These are phyloP conservation scores for Eucalyptus marginata DNA, from an alignment of 345 rosid genomes.

Conservation along the genomic window DNA sequence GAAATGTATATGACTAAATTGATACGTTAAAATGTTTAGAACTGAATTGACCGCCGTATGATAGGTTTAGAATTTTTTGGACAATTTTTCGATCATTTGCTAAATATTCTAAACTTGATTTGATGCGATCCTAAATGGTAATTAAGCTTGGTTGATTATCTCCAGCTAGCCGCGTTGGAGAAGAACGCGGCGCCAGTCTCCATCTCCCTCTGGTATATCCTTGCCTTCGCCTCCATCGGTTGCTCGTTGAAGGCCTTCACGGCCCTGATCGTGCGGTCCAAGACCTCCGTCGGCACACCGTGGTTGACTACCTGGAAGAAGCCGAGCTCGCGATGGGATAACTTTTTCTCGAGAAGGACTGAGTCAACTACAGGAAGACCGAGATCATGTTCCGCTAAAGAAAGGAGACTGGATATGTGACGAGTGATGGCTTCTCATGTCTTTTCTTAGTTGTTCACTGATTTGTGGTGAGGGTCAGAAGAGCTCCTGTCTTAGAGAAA, in stretches of 20 bases:
- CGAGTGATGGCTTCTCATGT: conserved; percentile 20
- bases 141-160: neutral
- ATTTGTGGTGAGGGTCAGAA: neutral
- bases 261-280: conserved; percentile 6
- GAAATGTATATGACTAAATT: no score
- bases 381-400: conserved; percentile 69
- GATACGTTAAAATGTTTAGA: no score
- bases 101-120: neutral
- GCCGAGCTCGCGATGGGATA: conserved; percentile 26
- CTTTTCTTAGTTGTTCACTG: neutral
- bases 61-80: no score
- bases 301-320: neutral
- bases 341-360: conserved; percentile 44
- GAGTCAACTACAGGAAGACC: conserved; percentile 43
- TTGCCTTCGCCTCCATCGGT: conserved; percentile 22
- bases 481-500: neutral
- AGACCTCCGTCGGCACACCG: conserved; percentile 1
- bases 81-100: no score
- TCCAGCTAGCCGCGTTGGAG: conserved; percentile 45
- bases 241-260: conserved; percentile 13
- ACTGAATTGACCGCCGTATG: rapidly evolving
- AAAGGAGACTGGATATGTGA: conserved; percentile 84
- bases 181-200: conserved; percentile 12
- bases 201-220: conserved; percentile 1
- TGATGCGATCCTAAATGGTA: neutral